phyloP scores from a whole-genome alignment of 768 basidiomycete species.

The Pisolithus tinctorius region DNA sequence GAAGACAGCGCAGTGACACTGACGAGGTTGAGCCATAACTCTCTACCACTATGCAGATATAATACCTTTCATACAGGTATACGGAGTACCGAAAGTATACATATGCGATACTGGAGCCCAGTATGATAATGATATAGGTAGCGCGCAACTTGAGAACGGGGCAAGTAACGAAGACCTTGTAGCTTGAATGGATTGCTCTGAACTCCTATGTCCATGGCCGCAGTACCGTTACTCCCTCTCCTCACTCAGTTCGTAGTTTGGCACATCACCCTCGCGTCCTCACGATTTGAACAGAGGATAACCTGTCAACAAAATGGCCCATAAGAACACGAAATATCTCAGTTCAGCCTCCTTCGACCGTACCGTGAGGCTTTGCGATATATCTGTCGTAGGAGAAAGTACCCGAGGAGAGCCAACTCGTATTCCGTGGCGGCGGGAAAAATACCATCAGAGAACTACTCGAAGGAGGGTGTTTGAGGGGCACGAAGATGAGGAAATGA shows the following conservation, averaged over 20 bases:
- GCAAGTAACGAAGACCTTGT: slow-evolving; percentile 6
- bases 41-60: neutral
- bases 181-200: no score
- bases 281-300: slow-evolving; percentile 68
- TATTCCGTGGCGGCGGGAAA: slow-evolving; percentile 92
- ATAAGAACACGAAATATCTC: slow-evolving; percentile 46
- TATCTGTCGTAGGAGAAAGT: slow-evolving; percentile 88
- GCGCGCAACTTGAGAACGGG: no score
- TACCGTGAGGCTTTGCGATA: slow-evolving; percentile 83
- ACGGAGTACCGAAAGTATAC: no score
- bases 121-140: no score
- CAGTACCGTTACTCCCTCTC: no score
- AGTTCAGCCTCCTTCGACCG: slow-evolving; percentile 84
- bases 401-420: slow-evolving; percentile 88
- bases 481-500: slow-evolving; percentile 41
- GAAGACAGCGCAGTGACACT: slow-evolving; percentile 6
- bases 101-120: no score
- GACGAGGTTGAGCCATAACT: neutral
- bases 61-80: neutral
- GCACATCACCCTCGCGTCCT: slow-evolving; percentile 62
- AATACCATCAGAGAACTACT: slow-evolving; percentile 74
- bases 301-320: neutral
- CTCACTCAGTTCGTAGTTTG: slow-evolving; percentile 36
- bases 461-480: slow-evolving; percentile 67
- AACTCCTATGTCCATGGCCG: no score